Base-by-base conservation (phyloP, 2,329 filamentous ascomycete genomes). In the Colletotrichum eleusines region DNA sequence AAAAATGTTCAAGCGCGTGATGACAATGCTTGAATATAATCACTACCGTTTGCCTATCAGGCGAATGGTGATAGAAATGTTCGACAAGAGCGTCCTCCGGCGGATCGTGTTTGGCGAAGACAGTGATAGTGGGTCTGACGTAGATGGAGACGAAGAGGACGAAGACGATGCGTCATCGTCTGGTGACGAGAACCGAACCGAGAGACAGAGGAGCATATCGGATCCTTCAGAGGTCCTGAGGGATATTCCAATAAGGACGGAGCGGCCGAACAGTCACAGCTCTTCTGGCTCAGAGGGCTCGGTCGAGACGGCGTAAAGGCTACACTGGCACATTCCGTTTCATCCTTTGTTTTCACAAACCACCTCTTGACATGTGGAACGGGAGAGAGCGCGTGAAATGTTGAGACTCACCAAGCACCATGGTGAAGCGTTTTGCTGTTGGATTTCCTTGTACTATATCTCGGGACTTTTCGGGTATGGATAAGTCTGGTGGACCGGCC, bases 41-140 rank as follows among this genome's bases (percentile, higher is more conserved):
- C 94, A 97, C 78, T 98, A 96, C 81, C 89, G 94, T 28, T 87
- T 99, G 2, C 92, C 91, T 1, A 92, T 97, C 35, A 92, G 95
- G 72, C 91, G 95, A 55, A 95, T 97, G 81, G 92, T 97, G 44
- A 91, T 98, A 71, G 96, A 98, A 78, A 83, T 99, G 28, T 99
- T 99, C 76, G 95, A 98, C 77, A 96, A 95, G 81, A 91, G 89
- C 70, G 93, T 98, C 53, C 86, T 98, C 81, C 87, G 94, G 73
- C 89, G 90, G 74, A 93, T 98, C 71, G 92, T 99, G 16, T 90
- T 97, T 69, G 92, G 92, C 61, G 92, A 95, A 75, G 92, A 92
- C 26, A 81, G 81, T 26, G 81, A 82, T 12, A 91, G 92, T 61
- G 92, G 93, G 6, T 54, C 60, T 26, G 91, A 92, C 62, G 92